phyloP scores from a whole-genome alignment of 2,329 filamentous ascomycete species.

The Chalaropsis ovoidea region DNA sequence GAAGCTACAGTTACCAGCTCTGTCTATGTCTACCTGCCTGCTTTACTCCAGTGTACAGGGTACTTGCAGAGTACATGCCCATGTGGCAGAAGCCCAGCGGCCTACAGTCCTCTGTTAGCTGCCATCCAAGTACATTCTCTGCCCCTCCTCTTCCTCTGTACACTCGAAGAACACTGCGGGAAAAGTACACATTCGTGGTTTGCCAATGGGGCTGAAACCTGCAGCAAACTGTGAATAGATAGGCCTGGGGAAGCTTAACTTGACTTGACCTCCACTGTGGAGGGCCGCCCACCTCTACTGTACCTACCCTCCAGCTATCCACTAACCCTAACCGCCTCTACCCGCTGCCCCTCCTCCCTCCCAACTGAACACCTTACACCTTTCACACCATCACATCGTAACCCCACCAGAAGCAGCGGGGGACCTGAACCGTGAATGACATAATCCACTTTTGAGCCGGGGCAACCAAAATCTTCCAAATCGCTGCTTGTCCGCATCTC shows the following conservation, averaged over 20 bases:
- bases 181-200: not conserved
- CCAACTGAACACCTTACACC: constrained; percentile 6
- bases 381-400: not conserved
- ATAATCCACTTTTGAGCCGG: no score
- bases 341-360: not conserved
- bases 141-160: no score
- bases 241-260: not conserved
- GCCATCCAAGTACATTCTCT: no score
- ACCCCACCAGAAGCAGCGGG: not conserved
- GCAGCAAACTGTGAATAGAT: no score
- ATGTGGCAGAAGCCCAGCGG: no score
- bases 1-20: not conserved
- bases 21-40: no score
- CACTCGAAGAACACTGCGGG: not conserved
- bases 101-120: no score
- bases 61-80: not conserved
- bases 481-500: not conserved
- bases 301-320: no score
- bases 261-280: not conserved
- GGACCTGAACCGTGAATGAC: not conserved
- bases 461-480: not conserved
- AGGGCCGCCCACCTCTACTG: no score
- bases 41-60: not conserved
- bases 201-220: no score
- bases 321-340: not conserved